Base-by-base conservation (phyloP, 2,329 filamentous ascomycete genomes). In the Dactylonectria estremocensis region DNA sequence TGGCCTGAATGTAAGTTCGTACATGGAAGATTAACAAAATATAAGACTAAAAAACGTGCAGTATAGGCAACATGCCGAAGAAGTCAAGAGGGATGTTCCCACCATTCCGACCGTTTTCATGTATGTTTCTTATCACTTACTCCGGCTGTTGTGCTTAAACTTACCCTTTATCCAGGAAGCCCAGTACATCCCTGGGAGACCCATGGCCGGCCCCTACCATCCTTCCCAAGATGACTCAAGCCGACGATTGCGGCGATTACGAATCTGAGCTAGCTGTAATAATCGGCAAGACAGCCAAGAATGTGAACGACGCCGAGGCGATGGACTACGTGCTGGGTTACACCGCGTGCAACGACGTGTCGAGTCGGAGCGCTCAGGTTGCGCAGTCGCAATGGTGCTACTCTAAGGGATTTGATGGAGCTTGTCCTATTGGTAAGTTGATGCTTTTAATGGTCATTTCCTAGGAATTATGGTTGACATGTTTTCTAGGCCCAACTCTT, bases 251-350 rank as follows among this genome's bases (percentile, higher is more conserved):
- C 24, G 87, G 85, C 50, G 89, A 90, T 78, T 89, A 89, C 76
- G 87, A 90, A 76, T 85, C 86, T 3, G 88, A 90, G 78, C 82
- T 91, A 56, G 87, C 84, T 13, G 83, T 90, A 31, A 82, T 90
- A 13, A 85, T 91, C 49, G 86, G 86, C 35, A 83, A 81, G 70
- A 76, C 80, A 13, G 81, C 83, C 78, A 77, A 83, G 82, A 88
- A 91, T 69, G 87, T 90, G 9, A 80, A 83, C 52, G 87, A 89
- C 70, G 83, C 81, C 0, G 84, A 90, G 28, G 88, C 89, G 6
- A 75, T 89, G 57, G 83, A 86, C 69, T 90, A 91, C 72, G 83
- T 92, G 5, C 85, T 92, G 2, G 90, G 90, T 28, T 92, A 92
- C 76, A 90, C 88, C 0, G 85, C 85, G 20, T 85, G 85, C 73